Conservation (phyloP, 169 alveolate species). For the Cytauxzoon felis region DNA sequence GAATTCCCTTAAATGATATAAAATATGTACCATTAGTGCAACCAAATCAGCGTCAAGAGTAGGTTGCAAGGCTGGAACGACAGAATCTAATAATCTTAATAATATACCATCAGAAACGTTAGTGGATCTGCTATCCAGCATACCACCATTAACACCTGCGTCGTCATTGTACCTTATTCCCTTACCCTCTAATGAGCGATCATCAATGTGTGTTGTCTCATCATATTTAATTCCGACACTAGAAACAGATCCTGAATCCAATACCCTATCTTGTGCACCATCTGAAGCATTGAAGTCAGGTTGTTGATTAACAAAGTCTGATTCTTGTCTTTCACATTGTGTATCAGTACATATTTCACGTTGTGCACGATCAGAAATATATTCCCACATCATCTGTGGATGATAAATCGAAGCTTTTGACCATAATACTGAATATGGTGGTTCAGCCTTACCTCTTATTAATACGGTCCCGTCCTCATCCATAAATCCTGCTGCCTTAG, state of each 20-base stretch:
- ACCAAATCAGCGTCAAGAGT: constrained; percentile 68
- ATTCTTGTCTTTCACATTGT: constrained; percentile 2
- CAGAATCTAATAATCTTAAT: constrained; percentile 54
- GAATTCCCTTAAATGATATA: constrained; percentile 78
- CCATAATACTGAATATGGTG: constrained; percentile 84
- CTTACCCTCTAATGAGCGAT: background rate
- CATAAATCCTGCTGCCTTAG: constrained; percentile 82
- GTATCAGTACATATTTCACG: constrained; percentile 47
- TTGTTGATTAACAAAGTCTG: background rate
- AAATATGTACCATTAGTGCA: constrained; percentile 65
- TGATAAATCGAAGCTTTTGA: constrained; percentile 77
- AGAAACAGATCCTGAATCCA: background rate
- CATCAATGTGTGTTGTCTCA: background rate
- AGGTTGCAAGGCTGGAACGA: constrained; percentile 69
- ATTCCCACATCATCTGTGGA: constrained; percentile 85
- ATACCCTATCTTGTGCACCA: background rate
- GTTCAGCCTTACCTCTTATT: constrained; percentile 87
- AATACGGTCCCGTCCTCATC: constrained; percentile 86
- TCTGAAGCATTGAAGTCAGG: background rate
- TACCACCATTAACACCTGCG: no score
- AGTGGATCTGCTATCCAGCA: background rate
- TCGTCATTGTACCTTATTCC: no score
- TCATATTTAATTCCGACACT: background rate
- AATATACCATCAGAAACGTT: constrained; percentile 26
- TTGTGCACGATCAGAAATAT: constrained; percentile 59